Evolutionary conservation across 2,329 filamentous ascomycete species (phyloP), one percentile per base, ranked within the genome.

Genomic region (Penicillium sp.): DNA sequence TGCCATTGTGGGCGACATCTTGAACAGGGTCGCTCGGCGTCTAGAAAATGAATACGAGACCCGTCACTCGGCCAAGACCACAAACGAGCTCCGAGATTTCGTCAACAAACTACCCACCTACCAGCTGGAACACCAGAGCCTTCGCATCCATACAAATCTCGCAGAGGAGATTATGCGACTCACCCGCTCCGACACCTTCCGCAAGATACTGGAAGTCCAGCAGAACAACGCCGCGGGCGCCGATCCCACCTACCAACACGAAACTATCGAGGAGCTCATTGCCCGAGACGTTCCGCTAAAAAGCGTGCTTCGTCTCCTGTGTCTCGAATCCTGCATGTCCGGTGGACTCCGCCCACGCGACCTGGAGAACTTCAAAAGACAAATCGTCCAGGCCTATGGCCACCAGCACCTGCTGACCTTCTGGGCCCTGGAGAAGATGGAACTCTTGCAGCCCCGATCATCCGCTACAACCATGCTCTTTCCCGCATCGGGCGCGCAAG

Each of bases 101-200:
- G 93, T 98, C n/a, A 84, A 85, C 58, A 95, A 94, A 65, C 74
- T 98, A 22, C 91, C 93, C 0, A 85, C 84, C 9, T 95, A 94
- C 60, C 91, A 97, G 69, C 85, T 89, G 38, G 93, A 98, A 66
- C 89, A 96, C 61, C 85, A 91, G 57, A 94, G 87, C 60, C 74
- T 95, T n/a, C 89, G 93, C 53, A 81, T 91, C 24, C 93, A 98
- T 63, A 95, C 90, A 1, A 87, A 86, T 6, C 78, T 98, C 36
- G 89, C 90, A 1, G 93, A 97, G 70, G 91, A 96, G 56, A 93
- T 98, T 44, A 90, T 95, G 76, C 93, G 94, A 63, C 82, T 89
- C 60, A 98, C 93, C 0, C 81, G 87, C 41, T 86, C 88, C 14
- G 91, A 97, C 60, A 80, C 87, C 47, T 98, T 98, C 73, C 87